phyloP scores from a whole-genome alignment of 2,329 filamentous ascomycete species.

The Fusarium nanum region DNA sequence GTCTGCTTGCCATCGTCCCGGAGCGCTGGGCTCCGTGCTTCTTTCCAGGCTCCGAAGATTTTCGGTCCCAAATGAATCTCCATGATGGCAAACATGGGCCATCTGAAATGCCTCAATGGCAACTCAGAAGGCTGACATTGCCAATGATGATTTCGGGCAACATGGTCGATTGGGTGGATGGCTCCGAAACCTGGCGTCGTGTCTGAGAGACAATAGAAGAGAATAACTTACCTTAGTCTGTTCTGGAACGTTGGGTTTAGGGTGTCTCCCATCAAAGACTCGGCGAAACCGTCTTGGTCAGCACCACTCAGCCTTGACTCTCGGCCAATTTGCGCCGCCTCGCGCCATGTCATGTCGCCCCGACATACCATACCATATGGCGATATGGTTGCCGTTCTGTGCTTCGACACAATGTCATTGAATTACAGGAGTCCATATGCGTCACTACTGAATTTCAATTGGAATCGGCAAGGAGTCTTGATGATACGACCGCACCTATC shows the following conservation, averaged over 20 bases:
- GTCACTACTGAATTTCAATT: slow-evolving; percentile 38
- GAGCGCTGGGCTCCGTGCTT: slow-evolving; percentile 2
- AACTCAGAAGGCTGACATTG: slow-evolving; percentile 14
- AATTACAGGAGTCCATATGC: slow-evolving; percentile 22
- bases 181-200: slow-evolving; percentile 23
- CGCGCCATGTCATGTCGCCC: slow-evolving; percentile 21
- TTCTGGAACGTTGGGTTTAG: slow-evolving; percentile 38
- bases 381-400: slow-evolving; percentile 18
- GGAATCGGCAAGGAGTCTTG: slow-evolving; percentile 12
- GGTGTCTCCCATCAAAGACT: slow-evolving; percentile 21
- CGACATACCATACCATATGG: slow-evolving; percentile 24
- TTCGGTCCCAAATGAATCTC: slow-evolving; percentile 25
- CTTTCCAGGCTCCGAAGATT: slow-evolving; percentile 32
- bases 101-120: slow-evolving; percentile 14
- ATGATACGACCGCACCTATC: slow-evolving; percentile 7
- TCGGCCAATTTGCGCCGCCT: slow-evolving; percentile 24
- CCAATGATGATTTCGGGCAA: slow-evolving; percentile 22
- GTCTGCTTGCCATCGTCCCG: not conserved
- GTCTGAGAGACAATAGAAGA: slow-evolving; percentile 16
- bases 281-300: slow-evolving; percentile 35
- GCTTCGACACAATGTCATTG: slow-evolving; percentile 19
- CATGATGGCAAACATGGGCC: slow-evolving; percentile 24
- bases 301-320: slow-evolving; percentile 25
- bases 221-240: slow-evolving; percentile 25
- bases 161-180: slow-evolving; percentile 21